Conservation (phyloP, 2,329 filamentous ascomycete genomes). For the Cercospora berteroae region DNA sequence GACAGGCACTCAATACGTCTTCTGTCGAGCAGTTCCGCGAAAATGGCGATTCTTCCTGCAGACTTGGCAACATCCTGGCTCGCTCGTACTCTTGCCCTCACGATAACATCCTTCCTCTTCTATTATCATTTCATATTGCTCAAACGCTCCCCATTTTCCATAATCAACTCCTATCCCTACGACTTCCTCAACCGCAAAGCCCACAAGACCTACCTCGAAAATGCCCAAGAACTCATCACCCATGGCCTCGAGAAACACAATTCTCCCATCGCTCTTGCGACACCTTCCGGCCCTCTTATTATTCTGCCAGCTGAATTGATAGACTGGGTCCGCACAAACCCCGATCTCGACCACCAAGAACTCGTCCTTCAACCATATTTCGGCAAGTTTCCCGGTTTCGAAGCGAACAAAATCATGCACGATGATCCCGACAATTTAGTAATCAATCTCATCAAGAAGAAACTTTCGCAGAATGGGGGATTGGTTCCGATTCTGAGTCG, state of each 20-base stretch:
- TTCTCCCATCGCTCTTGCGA: slow-evolving; percentile 2
- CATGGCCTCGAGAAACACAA: neutral
- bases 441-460: slow-evolving; percentile 19
- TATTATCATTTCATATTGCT: neutral
- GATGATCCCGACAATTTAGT: slow-evolving; percentile 15
- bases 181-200: slow-evolving; percentile 4
- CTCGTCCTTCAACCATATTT: slow-evolving; percentile 22
- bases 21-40: neutral
- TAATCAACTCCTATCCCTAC: neutral
- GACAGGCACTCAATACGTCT: neutral
- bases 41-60: neutral
- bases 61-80: neutral
- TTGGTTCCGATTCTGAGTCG: slow-evolving; percentile 15
- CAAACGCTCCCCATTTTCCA: neutral
- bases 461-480: slow-evolving; percentile 21
- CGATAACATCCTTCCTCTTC: neutral
- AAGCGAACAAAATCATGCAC: slow-evolving; percentile 12
- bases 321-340: slow-evolving; percentile 23
- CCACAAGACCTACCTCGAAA: neutral
- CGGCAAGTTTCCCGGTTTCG: slow-evolving; percentile 20
- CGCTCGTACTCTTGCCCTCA: neutral
- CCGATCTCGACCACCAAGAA: slow-evolving; percentile 20
- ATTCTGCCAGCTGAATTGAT: slow-evolving; percentile 1
- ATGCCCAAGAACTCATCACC: neutral
- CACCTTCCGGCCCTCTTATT: slow-evolving; percentile 7